Evolutionary conservation across 345 rosid genomes (phyloP).

Genomic region (Bruguiera gymnorhiza): DNA sequence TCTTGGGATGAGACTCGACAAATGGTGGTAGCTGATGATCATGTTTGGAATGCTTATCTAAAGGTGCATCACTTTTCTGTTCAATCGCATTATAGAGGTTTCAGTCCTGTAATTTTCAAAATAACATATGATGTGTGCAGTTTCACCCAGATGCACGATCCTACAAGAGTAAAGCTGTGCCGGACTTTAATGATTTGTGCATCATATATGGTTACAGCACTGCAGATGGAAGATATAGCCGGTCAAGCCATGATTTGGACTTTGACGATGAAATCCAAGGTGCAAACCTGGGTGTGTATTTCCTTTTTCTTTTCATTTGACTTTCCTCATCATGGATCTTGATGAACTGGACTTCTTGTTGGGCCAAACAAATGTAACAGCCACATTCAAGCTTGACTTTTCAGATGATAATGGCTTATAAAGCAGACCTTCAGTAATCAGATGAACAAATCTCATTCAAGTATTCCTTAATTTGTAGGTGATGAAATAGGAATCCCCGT

Average conservation of each 20-base stretch:
- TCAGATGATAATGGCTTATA: not conserved
- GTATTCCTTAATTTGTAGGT: slow-evolving; percentile 37
- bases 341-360: not conserved
- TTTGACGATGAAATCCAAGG: slow-evolving; percentile 63
- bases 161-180: slow-evolving; percentile 66
- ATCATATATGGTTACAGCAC: slow-evolving; percentile 63
- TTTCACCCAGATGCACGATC: slow-evolving; percentile 66
- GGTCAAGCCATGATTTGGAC: slow-evolving; percentile 79
- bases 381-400: slow-evolving; percentile 1
- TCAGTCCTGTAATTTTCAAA: not conserved
- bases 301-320: too few relatives aligned
- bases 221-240: slow-evolving; percentile 92
- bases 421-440: slow-evolving; percentile 1
- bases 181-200: slow-evolving; percentile 70
- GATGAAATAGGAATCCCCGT: slow-evolving; percentile 35
- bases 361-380: not conserved
- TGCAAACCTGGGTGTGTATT: slow-evolving; percentile 44
- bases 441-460: slow-evolving; percentile 3
- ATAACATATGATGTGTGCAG: slow-evolving; percentile 38
- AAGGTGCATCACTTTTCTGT: slow-evolving; percentile 45
- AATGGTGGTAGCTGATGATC: slow-evolving; percentile 68
- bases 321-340: too few relatives aligned
- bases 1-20: slow-evolving; percentile 75
- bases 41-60: slow-evolving; percentile 55
- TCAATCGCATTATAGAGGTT: not conserved